Conservation (phyloP, 805 yeast species). For the Metschnikowia matae region DNA sequence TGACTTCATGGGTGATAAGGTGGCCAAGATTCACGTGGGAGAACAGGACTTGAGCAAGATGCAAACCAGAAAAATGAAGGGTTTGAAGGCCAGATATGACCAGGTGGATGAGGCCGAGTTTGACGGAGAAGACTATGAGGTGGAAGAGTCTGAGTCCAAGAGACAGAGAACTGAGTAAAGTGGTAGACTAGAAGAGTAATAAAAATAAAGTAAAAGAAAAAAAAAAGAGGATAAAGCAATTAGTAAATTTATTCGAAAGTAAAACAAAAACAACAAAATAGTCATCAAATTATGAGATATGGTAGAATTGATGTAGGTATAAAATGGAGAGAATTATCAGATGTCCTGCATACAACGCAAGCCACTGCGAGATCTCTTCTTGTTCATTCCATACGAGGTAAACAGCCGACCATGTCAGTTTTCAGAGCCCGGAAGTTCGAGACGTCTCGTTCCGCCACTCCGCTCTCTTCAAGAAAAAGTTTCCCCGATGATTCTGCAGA, state of each 20-base stretch:
- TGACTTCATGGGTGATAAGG: conserved; percentile 91
- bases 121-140: conserved; percentile 52
- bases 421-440: conserved; percentile 5
- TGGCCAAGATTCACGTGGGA: conserved; percentile 95
- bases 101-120: conserved; percentile 52
- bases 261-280: background rate
- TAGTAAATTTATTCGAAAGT: background rate
- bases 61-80: conserved; percentile 98
- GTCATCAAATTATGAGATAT: too few relatives aligned
- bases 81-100: conserved; percentile 82
- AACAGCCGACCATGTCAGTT: conserved; percentile 1
- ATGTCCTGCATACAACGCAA: background rate
- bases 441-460: conserved; percentile 2
- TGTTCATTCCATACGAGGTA: background rate
- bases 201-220: background rate
- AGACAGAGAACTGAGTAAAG: conserved; percentile 26
- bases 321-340: too few relatives aligned
- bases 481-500: background rate
- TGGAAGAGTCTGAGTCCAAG: conserved; percentile 31
- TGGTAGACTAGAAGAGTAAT: background rate
- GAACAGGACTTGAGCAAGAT: conserved; percentile 84
- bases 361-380: conserved; percentile 1
- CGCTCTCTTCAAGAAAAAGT: background rate
- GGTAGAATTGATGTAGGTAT: too few relatives aligned
- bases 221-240: background rate